Evolutionary conservation across 2,329 filamentous ascomycete species (phyloP).

Genomic region (Hypoxylon sp.): DNA sequence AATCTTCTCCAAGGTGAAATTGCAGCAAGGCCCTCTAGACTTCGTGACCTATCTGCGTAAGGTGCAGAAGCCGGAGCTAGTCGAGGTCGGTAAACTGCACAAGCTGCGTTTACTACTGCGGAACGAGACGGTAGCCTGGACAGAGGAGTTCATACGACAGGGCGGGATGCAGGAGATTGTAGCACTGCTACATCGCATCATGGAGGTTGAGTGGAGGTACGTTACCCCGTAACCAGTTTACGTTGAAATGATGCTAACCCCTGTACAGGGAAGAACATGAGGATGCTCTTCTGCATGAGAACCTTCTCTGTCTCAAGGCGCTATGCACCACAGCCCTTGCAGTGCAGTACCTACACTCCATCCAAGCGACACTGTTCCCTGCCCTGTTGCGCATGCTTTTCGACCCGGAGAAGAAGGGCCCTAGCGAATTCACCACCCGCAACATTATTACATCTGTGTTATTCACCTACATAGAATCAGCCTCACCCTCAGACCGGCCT

Average conservation of each 20-base stretch:
- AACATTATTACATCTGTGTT: slow-evolving; percentile 90
- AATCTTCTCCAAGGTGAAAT: slow-evolving; percentile 78
- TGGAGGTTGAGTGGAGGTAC: slow-evolving; percentile 96
- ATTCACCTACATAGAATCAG: slow-evolving; percentile 86
- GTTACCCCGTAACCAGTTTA: slow-evolving; percentile 51
- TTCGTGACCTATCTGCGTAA: slow-evolving; percentile 89
- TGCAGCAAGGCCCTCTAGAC: slow-evolving; percentile 81
- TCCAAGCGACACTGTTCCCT: slow-evolving; percentile 87
- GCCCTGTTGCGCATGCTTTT: slow-evolving; percentile 91
- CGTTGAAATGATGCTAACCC: slow-evolving; percentile 48
- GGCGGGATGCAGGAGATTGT: slow-evolving; percentile 96
- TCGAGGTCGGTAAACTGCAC: slow-evolving; percentile 95
- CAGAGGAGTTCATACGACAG: slow-evolving; percentile 88
- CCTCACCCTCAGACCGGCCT: slow-evolving; percentile 72
- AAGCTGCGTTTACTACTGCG: slow-evolving; percentile 90
- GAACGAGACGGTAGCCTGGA: slow-evolving; percentile 97
- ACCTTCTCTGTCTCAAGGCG: slow-evolving; percentile 92
- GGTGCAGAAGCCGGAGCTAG: slow-evolving; percentile 82
- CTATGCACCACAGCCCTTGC: slow-evolving; percentile 92
- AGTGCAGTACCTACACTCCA: slow-evolving; percentile 82
- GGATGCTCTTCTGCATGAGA: slow-evolving; percentile 91
- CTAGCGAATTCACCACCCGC: slow-evolving; percentile 94
- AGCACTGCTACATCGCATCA: slow-evolving; percentile 87
- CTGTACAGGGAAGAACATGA: slow-evolving; percentile 88
- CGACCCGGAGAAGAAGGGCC: slow-evolving; percentile 97